Evolutionary conservation across 352 stramenopile genomes (phyloP).

Genomic region (Phytophthora sansomeana): DNA sequence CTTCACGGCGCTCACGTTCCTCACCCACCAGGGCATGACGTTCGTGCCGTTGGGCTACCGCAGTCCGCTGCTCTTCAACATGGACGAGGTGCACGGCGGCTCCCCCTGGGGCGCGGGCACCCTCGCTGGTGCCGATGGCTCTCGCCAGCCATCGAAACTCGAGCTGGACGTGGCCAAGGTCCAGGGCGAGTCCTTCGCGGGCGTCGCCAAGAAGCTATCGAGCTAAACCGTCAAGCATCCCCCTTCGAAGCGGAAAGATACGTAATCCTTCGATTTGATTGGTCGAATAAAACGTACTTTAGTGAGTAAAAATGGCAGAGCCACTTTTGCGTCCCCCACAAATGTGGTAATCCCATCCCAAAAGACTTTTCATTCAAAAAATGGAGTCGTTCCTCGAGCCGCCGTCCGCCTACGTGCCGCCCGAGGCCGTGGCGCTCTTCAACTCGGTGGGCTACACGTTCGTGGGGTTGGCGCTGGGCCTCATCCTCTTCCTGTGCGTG

Average conservation of each 20-base stretch:
- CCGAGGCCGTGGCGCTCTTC: constrained; percentile 63
- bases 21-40: constrained; percentile 91
- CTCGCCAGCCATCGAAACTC: constrained; percentile 78
- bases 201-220: constrained; percentile 83
- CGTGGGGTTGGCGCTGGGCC: constrained; percentile 47
- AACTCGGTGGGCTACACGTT: constrained; percentile 66
- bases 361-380: not conserved
- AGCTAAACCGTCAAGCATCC: constrained; percentile 33
- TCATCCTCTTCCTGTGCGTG: constrained; percentile 68
- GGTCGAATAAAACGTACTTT: constrained; percentile 7
- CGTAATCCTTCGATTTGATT: constrained; percentile 5
- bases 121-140: constrained; percentile 82
- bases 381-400: constrained; percentile 55
- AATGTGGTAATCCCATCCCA: not conserved
- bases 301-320: not conserved
- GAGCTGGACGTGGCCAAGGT: constrained; percentile 81
- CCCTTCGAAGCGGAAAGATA: constrained; percentile 17
- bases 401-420: constrained; percentile 56
- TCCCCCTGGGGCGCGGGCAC: constrained; percentile 87
- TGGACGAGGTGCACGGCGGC: constrained; percentile 83
- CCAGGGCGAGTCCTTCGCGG: constrained; percentile 88
- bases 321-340: not conserved
- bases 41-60: constrained; percentile 91
- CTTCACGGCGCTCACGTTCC: constrained; percentile 85
- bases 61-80: constrained; percentile 68